phyloP scores from a whole-genome alignment of 441 rosid genomes.

The Omphalea diandra region DNA sequence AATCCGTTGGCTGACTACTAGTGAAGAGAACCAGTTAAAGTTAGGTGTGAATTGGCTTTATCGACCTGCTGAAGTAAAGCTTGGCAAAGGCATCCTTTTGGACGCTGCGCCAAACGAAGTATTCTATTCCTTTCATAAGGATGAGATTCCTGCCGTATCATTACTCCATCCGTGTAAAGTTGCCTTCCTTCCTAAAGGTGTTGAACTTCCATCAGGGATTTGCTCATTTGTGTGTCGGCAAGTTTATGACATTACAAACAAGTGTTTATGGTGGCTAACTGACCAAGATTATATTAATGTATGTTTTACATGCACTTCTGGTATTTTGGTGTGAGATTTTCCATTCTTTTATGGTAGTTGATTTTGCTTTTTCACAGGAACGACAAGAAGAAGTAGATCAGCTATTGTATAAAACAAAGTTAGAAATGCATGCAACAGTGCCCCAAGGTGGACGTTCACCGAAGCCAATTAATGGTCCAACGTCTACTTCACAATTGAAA shows the following conservation, averaged over 20 bases:
- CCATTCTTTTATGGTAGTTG: not conserved
- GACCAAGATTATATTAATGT: conserved; percentile 85
- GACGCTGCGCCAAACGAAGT: conserved; percentile 93
- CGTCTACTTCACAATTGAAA: conserved; percentile 66
- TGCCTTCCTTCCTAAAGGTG: conserved; percentile 75
- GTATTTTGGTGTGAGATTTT: not conserved
- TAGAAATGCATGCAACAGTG: conserved; percentile 78
- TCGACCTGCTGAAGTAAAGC: conserved; percentile 77
- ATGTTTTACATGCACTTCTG: conserved; percentile 30
- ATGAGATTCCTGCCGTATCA: conserved; percentile 80
- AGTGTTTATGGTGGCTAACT: conserved; percentile 91
- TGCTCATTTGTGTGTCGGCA: conserved; percentile 82
- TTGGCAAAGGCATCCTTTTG: conserved; percentile 80
- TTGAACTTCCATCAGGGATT: conserved; percentile 74
- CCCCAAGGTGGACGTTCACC: conserved; percentile 91
- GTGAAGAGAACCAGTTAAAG: conserved; percentile 48
- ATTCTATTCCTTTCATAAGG: conserved; percentile 91
- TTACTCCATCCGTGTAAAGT: conserved; percentile 92
- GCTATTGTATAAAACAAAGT: conserved; percentile 57
- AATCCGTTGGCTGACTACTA: conserved; percentile 50
- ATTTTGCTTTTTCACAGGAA: conserved; percentile 42
- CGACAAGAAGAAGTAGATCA: conserved; percentile 87
- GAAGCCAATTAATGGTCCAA: conserved; percentile 70
- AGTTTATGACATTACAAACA: conserved; percentile 74
- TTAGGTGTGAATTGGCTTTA: conserved; percentile 86